Evolutionary conservation across 2,329 filamentous ascomycete species (phyloP).

Genomic region (Penicillium sp.): DNA sequence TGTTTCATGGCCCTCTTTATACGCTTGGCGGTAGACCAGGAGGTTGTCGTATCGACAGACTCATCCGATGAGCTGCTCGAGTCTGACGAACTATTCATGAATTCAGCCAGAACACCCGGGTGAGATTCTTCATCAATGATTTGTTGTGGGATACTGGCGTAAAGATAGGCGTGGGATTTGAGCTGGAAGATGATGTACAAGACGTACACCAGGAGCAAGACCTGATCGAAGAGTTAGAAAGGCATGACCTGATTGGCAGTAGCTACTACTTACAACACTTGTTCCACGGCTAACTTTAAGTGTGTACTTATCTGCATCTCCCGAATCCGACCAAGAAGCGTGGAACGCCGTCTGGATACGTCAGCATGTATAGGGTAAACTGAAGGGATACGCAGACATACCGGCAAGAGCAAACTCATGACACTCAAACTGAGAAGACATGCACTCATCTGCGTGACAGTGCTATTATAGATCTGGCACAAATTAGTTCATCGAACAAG

Average conservation of each 20-base stretch:
- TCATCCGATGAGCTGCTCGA: conserved; percentile 47
- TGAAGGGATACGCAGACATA: too few species aligned
- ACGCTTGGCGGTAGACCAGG: conserved; percentile 63
- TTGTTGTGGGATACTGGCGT: conserved; percentile 82
- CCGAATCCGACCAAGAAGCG: conserved; percentile 64
- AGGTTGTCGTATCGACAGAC: conserved; percentile 58
- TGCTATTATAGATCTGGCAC: conserved; percentile 97
- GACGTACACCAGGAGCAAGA: conserved; percentile 68
- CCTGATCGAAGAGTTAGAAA: too few species aligned
- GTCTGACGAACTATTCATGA: conserved; percentile 55
- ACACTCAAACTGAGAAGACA: conserved; percentile 84
- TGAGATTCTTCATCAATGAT: conserved; percentile 86
- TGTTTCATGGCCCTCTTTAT: conserved; percentile 67
- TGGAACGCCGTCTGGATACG: conserved; percentile 96
- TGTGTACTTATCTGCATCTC: conserved; percentile 58
- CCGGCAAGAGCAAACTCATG: conserved; percentile 74
- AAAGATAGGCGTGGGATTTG: conserved; percentile 84
- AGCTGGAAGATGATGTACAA: conserved; percentile 87
- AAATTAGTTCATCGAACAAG: too few species aligned
- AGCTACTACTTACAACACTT: too few species aligned
- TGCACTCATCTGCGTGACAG: conserved; percentile 91
- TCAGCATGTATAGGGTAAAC: too few species aligned
- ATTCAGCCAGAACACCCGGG: conserved; percentile 71
- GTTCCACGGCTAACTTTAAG: conserved; percentile 82
- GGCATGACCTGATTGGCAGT: too few species aligned